Percentiles rank a stretch among this genome's conserved stretches.
phyloP scores from a whole-genome alignment of 2,329 filamentous ascomycete species.

The Paracamarosporium sp. region DNA sequence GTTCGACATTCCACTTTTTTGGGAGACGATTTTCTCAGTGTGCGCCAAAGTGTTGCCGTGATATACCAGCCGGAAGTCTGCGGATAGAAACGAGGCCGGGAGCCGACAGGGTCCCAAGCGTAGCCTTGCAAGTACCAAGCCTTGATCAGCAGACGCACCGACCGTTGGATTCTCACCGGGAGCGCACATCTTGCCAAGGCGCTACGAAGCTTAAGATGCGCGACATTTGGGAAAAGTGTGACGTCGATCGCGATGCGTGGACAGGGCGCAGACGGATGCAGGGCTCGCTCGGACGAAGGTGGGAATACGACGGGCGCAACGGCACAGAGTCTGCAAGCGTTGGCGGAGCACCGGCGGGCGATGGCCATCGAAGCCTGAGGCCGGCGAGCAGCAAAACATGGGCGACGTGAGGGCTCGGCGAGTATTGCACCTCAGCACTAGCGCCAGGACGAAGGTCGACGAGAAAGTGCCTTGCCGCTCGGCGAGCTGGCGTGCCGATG shows the following conservation, averaged over 20 bases:
- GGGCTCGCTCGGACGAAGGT: slow-evolving; percentile 1
- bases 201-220: slow-evolving; percentile 15
- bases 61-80: slow-evolving; percentile 2
- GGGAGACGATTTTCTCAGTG: neutral
- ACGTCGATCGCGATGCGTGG: slow-evolving; percentile 18
- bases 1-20: neutral
- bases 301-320: neutral
- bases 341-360: neutral
- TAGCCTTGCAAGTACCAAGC: neutral
- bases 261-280: neutral
- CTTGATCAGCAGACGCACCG: slow-evolving; percentile 12
- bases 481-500: neutral
- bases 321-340: neutral
- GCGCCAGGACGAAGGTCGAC: neutral
- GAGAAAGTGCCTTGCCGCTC: neutral
- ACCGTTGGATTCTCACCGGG: slow-evolving; percentile 6
- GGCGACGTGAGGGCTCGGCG: neutral
- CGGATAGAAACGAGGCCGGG: slow-evolving; percentile 6
- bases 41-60: neutral
- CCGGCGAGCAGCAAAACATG: neutral
- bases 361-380: neutral
- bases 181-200: slow-evolving; percentile 12
- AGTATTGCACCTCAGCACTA: neutral
- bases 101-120: neutral
- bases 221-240: slow-evolving; percentile 6